These are phyloP conservation scores for Russula abietina DNA, from an alignment of 768 basidiomycete species.

Conservation along the genomic window DNA sequence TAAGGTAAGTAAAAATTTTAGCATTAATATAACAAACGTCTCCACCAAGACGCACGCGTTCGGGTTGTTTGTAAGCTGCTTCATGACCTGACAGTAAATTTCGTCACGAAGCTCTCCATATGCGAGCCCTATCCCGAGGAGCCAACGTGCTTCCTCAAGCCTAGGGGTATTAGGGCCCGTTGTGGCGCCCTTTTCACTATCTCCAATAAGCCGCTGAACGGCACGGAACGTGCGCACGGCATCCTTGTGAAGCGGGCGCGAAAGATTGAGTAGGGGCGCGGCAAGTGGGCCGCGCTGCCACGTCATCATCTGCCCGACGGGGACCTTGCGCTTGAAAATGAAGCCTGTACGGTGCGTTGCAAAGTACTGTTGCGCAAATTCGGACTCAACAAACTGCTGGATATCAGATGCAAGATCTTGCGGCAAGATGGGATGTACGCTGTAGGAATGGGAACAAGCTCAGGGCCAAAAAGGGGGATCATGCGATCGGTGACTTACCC, in stretches of 20 bases:
- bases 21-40: background rate
- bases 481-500: conserved; percentile 43
- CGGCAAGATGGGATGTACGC: conserved; percentile 72
- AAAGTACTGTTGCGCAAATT: conserved; percentile 84
- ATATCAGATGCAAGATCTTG: conserved; percentile 79
- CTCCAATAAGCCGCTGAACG: conserved; percentile 90
- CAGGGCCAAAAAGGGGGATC: background rate
- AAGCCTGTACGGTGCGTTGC: conserved; percentile 87
- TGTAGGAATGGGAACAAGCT: conserved; percentile 30
- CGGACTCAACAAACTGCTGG: conserved; percentile 77
- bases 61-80: conserved; percentile 81
- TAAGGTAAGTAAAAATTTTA: background rate
- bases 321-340: conserved; percentile 75
- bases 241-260: conserved; percentile 60
- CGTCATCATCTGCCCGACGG: conserved; percentile 80
- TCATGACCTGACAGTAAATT: conserved; percentile 89
- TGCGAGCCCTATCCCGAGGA: conserved; percentile 70
- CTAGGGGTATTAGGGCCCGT: conserved; percentile 41
- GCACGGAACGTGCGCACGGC: conserved; percentile 84
- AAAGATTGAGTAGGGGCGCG: conserved; percentile 68
- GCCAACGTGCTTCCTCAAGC: conserved; percentile 83
- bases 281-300: conserved; percentile 77
- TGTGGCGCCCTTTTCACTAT: conserved; percentile 67
- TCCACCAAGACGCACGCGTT: conserved; percentile 49
- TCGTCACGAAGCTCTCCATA: conserved; percentile 88